These are phyloP conservation scores for Globisporangium emineosum DNA, from an alignment of 352 stramenopile genomes.

Conservation along the genomic window DNA sequence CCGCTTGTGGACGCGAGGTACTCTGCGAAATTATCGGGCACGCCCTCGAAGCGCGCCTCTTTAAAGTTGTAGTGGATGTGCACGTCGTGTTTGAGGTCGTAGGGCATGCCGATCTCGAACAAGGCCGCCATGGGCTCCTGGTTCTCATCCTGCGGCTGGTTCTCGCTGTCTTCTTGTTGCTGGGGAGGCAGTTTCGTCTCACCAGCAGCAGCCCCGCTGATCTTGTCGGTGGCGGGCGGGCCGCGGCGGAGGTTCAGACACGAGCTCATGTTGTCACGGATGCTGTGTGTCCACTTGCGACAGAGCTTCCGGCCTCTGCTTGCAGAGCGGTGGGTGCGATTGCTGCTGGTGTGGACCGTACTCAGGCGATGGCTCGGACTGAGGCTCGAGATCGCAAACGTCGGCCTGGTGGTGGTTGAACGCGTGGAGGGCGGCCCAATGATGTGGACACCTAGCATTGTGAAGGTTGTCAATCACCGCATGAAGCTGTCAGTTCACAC, in stretches of 20 bases:
- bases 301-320: background rate
- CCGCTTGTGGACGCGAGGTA: conserved; percentile 36
- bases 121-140: conserved; percentile 13
- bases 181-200: background rate
- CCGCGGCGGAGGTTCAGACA: conserved; percentile 24
- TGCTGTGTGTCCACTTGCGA: conserved; percentile 7
- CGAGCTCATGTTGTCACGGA: conserved; percentile 32
- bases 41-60: conserved; percentile 81
- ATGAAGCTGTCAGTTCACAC: background rate
- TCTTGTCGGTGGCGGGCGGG: background rate
- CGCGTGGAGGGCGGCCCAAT: background rate
- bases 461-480: background rate
- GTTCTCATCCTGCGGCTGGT: conserved; percentile 25
- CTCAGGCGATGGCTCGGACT: background rate
- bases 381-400: conserved; percentile 16
- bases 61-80: conserved; percentile 88
- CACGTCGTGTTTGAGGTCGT: conserved; percentile 76
- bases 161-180: conserved; percentile 2
- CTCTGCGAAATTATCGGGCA: conserved; percentile 80
- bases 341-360: background rate
- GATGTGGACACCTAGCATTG: conserved; percentile 6
- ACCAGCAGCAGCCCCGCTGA: background rate
- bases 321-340: background rate
- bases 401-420: background rate
- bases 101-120: conserved; percentile 72